A percentile compares a stretch with the other conserved stretches of the same genome.
These are phyloP conservation scores for Cercospora berteroae DNA, from an alignment of 2,329 filamentous ascomycete species.

Conservation along the genomic window DNA sequence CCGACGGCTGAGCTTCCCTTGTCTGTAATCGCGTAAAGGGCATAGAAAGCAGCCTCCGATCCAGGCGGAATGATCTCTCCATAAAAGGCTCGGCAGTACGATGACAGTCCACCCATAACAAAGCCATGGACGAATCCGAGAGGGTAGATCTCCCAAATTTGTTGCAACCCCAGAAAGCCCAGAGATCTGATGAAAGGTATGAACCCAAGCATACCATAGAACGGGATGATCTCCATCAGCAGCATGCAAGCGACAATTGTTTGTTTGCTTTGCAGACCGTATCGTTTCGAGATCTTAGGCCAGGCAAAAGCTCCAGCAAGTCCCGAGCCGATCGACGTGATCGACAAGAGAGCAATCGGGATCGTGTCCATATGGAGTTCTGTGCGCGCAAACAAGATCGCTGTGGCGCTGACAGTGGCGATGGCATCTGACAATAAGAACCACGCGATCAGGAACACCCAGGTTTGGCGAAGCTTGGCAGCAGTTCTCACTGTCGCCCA, in stretches of 20 bases:
- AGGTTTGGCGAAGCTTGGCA: constrained; percentile 65
- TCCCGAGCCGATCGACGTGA: constrained; percentile 82
- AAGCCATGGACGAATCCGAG: constrained; percentile 83
- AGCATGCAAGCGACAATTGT: constrained; percentile 82
- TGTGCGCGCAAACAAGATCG: constrained; percentile 89
- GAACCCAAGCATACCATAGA: constrained; percentile 84
- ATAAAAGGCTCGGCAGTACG: constrained; percentile 86
- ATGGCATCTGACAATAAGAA: constrained; percentile 90
- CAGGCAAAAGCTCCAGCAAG: constrained; percentile 84
- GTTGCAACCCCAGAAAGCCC: constrained; percentile 76
- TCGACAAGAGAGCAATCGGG: constrained; percentile 80
- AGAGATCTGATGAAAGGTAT: constrained; percentile 69
- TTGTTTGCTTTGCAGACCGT: constrained; percentile 69
- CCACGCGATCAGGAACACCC: constrained; percentile 78
- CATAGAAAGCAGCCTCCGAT: constrained; percentile 89
- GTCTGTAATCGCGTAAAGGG: constrained; percentile 91
- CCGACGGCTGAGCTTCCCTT: constrained; percentile 91
- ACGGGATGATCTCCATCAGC: constrained; percentile 82
- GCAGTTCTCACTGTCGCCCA: constrained; percentile 74
- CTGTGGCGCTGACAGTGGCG: constrained; percentile 89
- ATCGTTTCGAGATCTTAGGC: constrained; percentile 69
- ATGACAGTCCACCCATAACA: constrained; percentile 80
- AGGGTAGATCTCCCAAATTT: constrained; percentile 90
- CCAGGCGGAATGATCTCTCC: constrained; percentile 88
- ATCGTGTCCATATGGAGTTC: constrained; percentile 84